Percentiles rank a stretch among this genome's conserved stretches.
Evolutionary conservation across 2,329 filamentous ascomycete genomes (phyloP).

Genomic region (Berkeleyomyces basicola): DNA sequence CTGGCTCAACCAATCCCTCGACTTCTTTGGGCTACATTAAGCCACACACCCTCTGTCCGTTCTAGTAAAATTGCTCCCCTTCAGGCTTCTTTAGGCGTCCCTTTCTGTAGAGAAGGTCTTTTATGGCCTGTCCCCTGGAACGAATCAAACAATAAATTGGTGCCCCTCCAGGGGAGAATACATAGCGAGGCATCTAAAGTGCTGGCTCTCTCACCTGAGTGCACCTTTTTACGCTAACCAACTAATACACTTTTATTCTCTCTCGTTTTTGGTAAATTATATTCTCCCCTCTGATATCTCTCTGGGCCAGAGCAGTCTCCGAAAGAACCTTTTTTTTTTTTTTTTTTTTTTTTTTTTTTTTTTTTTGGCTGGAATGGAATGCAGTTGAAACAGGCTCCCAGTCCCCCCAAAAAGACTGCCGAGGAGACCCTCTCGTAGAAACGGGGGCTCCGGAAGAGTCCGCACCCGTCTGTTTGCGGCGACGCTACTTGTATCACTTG

Average conservation of each 20-base stretch:
- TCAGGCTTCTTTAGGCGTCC: not conserved
- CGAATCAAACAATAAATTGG: not conserved
- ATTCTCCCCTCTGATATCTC: not conserved
- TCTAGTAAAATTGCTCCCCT: not conserved
- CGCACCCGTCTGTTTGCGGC: not conserved
- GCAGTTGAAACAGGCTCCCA: not conserved
- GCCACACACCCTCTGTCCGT: not conserved
- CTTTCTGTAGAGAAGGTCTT: not conserved
- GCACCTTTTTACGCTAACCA: not conserved
- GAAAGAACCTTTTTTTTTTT: not conserved
- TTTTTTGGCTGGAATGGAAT: not conserved
- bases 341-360: not conserved
- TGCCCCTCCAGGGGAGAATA: not conserved
- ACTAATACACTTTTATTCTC: too few relatives aligned
- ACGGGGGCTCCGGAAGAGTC: not conserved
- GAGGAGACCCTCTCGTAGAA: not conserved
- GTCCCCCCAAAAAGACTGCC: not conserved
- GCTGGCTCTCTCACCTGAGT: not conserved
- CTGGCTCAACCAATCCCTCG: too few relatives aligned
- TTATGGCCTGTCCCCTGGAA: not conserved
- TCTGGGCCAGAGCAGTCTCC: not conserved
- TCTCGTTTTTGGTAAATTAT: not conserved
- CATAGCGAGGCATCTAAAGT: not conserved
- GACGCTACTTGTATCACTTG: not conserved
- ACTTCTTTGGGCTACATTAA: too few relatives aligned